phyloP scores from a whole-genome alignment of 129 eudicot genomes.

The Mikania micrantha region DNA sequence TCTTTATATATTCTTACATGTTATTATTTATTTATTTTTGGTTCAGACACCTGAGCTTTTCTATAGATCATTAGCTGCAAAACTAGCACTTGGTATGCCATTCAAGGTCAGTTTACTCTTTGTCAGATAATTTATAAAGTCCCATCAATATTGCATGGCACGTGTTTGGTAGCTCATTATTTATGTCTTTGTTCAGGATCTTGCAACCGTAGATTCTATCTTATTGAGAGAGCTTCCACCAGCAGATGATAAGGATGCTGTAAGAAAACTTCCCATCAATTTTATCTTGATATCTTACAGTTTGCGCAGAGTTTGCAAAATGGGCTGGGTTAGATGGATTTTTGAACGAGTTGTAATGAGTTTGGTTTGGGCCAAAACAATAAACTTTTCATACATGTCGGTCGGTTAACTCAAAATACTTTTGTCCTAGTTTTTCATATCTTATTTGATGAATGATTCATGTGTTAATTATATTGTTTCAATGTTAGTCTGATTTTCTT shows the following conservation, averaged over 20 bases:
- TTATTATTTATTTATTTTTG: neutral
- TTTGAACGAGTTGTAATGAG: neutral
- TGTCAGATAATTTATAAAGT: neutral
- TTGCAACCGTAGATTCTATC: constrained; percentile 95
- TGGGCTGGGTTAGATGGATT: neutral
- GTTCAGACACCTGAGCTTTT: constrained; percentile 81
- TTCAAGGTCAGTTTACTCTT: constrained; percentile 56
- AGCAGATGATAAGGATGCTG: constrained; percentile 71
- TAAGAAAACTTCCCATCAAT: constrained; percentile 29
- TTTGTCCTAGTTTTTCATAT: neutral
- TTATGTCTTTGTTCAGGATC: constrained; percentile 49
- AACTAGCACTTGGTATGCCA: constrained; percentile 94
- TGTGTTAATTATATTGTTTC: neutral
- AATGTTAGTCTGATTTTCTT: neutral
- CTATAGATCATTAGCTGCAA: constrained; percentile 85
- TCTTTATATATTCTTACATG: constrained; percentile 1
- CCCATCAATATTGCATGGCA: neutral
- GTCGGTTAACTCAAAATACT: neutral
- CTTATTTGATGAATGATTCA: neutral
- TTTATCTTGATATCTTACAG: neutral
- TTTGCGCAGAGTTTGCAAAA: neutral
- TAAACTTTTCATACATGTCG: neutral
- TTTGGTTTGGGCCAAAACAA: neutral
- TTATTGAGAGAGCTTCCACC: constrained; percentile 91
- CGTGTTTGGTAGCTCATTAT: neutral